Base-by-base conservation (phyloP, 2,329 filamentous ascomycete genomes). In the Fusarium praegraminearum region DNA sequence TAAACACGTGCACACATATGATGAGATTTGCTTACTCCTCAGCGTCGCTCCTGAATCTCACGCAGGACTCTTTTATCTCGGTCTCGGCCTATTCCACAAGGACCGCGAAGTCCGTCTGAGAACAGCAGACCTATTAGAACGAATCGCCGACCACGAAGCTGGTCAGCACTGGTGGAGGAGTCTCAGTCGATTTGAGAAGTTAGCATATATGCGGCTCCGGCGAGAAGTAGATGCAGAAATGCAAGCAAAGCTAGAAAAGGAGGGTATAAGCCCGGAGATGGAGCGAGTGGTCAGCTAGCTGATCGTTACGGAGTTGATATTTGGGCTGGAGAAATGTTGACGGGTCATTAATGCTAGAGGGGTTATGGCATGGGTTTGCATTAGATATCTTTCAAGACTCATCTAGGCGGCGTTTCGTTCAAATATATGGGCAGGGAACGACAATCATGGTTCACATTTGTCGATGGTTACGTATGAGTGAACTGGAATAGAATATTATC, bases 131-230 rank as follows among this genome's bases (percentile, higher is more conserved):
- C 82, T 99, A 36, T 80, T 99, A 24, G 93, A 95, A 71, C 87
- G 94, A 24, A 90, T 99, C 57, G 88, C 90, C 71, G 90, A 91
- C 60, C 95, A 99, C 80, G 92, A 97, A 76, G 96, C 94, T 12
- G 96, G 96, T 3, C 87, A 94, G 75, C 93, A 98, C 80, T 98
- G 96, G 86, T 99, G 95, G 93, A 89, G 87, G 70, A 89, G 89
- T 32, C 83, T 99, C 50, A 96, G 94, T 61, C 86, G 93, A 45
- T 99, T 98, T 77, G 91, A 94, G 73, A 97, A 95, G 80, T 81
- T 97, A 69, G 95, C 92, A 5, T 97, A 91, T 75, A 90, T 91
- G 71, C 87, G 95, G 50, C 89, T 97, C 50, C 90, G 91, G 78
- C 87, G 90, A 63, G 93, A 89, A 72, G 80, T 82, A 10, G 87